Evolutionary conservation across 2,329 filamentous ascomycete genomes (phyloP).

Genomic region (Neofusicoccum cordaticola): DNA sequence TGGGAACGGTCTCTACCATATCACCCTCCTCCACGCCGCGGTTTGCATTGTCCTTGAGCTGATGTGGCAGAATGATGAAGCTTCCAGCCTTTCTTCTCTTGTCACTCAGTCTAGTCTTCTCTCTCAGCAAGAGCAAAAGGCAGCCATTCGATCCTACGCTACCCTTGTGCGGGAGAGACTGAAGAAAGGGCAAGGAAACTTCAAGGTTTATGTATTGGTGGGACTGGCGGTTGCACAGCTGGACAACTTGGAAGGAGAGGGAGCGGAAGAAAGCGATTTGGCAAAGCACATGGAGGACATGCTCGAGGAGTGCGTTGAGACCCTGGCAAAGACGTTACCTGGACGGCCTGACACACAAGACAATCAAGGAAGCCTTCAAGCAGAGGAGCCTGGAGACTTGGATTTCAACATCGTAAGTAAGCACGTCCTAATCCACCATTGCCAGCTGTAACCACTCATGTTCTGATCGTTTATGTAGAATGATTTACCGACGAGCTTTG

Average conservation of each 20-base stretch:
- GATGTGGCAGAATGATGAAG: background rate
- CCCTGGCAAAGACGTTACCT: background rate
- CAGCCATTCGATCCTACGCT: background rate
- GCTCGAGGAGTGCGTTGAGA: background rate
- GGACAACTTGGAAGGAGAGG: background rate
- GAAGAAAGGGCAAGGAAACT: background rate
- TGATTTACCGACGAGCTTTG: no score
- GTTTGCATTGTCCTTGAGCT: background rate
- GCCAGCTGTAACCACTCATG: background rate
- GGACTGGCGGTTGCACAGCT: background rate
- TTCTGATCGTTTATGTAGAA: background rate
- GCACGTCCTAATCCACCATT: no score
- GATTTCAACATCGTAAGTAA: background rate
- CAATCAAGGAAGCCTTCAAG: background rate
- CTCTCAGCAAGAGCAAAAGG: background rate
- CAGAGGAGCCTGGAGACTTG: background rate
- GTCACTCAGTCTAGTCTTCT: background rate
- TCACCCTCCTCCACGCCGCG: background rate
- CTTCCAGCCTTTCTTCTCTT: background rate
- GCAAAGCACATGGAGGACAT: background rate
- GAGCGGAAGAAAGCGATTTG: background rate
- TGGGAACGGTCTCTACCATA: background rate
- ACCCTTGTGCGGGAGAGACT: background rate
- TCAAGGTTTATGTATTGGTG: background rate
- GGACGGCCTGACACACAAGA: background rate